phyloP scores from a whole-genome alignment of 371 early-diverging fungal species.

The Rhizopus stolonifer region DNA sequence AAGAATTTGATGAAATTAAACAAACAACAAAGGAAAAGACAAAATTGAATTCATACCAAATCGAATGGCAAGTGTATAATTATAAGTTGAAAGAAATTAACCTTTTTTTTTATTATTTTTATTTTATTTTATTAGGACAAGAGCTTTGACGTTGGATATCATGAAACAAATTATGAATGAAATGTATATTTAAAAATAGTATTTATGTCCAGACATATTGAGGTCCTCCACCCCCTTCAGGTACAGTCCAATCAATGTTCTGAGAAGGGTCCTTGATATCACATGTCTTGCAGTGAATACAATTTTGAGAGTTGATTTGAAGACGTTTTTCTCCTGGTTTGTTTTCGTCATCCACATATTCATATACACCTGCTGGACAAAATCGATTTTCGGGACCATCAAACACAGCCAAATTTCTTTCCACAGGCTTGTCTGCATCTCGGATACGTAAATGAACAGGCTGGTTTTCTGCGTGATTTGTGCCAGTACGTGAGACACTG shows the following conservation, averaged over 20 bases:
- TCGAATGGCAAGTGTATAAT: no score
- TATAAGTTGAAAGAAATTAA: no score
- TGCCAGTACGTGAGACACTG: constrained; percentile 91
- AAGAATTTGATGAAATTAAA: no score
- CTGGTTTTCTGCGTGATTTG: constrained; percentile 95
- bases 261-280: constrained; percentile 99
- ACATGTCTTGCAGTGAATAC: constrained; percentile 99
- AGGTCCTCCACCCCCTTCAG: constrained; percentile 96
- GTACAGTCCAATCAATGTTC: constrained; percentile 98
- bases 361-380: constrained; percentile 99
- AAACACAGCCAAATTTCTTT: constrained; percentile 81
- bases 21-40: no score
- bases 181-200: no score
- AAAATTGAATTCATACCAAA: no score
- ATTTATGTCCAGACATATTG: constrained; percentile 43
- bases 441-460: constrained; percentile 88
- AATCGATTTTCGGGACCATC: constrained; percentile 97
- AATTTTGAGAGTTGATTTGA: constrained; percentile 97
- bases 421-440: constrained; percentile 73
- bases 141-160: no score
- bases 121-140: no score
- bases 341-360: constrained; percentile 92
- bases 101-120: no score
- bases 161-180: no score
- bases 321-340: constrained; percentile 88